Evolutionary conservation across 192 early-diverging fungal genomes (phyloP), one percentile per base, ranked within the genome.

Genomic region (Backusella luteola): DNA sequence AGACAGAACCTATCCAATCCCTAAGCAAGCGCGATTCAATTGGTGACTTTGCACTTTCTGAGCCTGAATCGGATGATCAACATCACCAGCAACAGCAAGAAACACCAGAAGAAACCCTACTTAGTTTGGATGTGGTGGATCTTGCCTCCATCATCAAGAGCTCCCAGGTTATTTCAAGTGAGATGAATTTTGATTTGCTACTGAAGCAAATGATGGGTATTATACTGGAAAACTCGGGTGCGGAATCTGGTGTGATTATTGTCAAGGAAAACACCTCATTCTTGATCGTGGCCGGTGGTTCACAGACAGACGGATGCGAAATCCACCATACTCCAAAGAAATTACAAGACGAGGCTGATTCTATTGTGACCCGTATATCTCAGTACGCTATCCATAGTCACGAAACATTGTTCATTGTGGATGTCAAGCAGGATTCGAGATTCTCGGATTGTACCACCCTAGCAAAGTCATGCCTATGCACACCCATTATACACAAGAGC

Each of bases 401-500:
- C 29, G 80, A 81, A 59, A 74, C 75, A 0, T 39, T 81, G 14
- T 73, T 81, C 17, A 77, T 81, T 63, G 4, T 34, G 7, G 76
- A 81, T 67, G 66, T 81, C 34, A 66, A 77, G 38, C 44, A 73
- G 63, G 80, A 81, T 52, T 69, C 74, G 26, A 71, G 75, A 6
- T 81, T 81, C 39, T 81, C 73, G 0, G 80, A 81, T 53, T 70
- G 77, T 19, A 72, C 71, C 4, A 70, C 73, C 0, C 69, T 41
- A 32, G 78, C 84, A 38, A 82, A 80, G 69, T 80, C 86, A 0
- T 80, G 83, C 8, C 76, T 87, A 5, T 87, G 86, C 49, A 77
- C 84, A n/a, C 86, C 84, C 3, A 87, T 87, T 52, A 69, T 83
- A 1, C 82, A 87, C 71, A 87, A 85, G 59, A 67, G 76, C 4